Conservation (phyloP, 176 grass and related monocot species). For the Thinopyrum elongatum region DNA sequence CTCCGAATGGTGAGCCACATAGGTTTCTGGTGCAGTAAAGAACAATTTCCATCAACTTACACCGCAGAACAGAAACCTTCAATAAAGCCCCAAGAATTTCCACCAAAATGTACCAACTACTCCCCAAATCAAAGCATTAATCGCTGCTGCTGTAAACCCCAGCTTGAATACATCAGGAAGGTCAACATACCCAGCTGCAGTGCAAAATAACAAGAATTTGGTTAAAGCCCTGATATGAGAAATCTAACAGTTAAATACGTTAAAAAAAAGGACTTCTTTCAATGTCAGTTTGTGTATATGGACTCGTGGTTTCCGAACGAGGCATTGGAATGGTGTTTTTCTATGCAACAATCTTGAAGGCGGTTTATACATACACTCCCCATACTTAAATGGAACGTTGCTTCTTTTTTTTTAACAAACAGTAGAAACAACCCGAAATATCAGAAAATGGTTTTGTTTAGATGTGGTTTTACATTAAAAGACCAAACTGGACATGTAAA, state of each 20-base stretch:
- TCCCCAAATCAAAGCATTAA: slow-evolving; percentile 77
- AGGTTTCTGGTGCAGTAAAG: neutral
- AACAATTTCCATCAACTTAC: slow-evolving; percentile 19
- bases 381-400: neutral
- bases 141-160: slow-evolving; percentile 61
- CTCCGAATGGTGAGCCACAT: neutral
- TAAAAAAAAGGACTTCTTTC: neutral
- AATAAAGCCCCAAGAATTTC: slow-evolving; percentile 98
- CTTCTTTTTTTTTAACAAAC: neutral
- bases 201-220: slow-evolving; percentile 26
- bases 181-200: slow-evolving; percentile 86
- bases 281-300: neutral
- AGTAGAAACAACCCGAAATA: neutral
- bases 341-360: neutral
- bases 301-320: neutral
- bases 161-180: slow-evolving; percentile 93
- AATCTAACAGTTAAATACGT: slow-evolving; percentile 1
- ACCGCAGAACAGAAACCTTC: neutral
- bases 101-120: slow-evolving; percentile 86
- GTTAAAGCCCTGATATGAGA: neutral
- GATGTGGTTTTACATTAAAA: neutral
- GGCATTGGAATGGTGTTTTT: neutral
- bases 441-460: neutral
- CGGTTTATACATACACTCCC: neutral
- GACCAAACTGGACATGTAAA: neutral